These are phyloP conservation scores for Trapa incisa DNA, from an alignment of 345 rosid species.

Conservation along the genomic window DNA sequence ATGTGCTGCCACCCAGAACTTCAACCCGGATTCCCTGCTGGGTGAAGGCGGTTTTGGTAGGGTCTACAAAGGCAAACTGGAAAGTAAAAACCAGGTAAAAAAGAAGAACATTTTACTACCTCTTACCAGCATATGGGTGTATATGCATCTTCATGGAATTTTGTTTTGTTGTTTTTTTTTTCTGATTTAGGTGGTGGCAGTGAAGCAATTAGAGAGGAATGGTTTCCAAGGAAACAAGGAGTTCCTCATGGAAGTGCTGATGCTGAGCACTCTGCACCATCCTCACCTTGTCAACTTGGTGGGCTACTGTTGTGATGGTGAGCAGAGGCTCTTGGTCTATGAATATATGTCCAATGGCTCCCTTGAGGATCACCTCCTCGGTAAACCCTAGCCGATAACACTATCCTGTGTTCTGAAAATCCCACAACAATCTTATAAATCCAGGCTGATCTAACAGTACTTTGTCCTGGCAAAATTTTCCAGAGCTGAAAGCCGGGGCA, in stretches of 20 bases:
- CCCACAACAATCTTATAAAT: too few species aligned
- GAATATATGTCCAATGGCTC: constrained; percentile 18
- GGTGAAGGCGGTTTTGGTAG: constrained; percentile 98
- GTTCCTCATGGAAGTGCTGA: constrained; percentile 18
- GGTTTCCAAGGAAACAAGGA: constrained; percentile 22
- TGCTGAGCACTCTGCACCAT: constrained; percentile 18
- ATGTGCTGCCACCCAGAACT: constrained; percentile 50
- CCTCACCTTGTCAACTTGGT: constrained; percentile 18
- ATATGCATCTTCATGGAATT: background rate
- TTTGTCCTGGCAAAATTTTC: background rate
- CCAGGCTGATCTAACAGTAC: background rate
- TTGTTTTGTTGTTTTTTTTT: background rate
- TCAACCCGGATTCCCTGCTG: constrained; percentile 46
- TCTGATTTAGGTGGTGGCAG: constrained; percentile 15
- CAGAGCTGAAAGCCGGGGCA: constrained; percentile 10
- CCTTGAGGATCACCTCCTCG: constrained; percentile 20
- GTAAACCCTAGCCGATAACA: constrained; percentile 1
- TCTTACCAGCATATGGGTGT: too few species aligned
- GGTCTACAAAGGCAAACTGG: constrained; percentile 62
- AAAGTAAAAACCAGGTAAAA: constrained; percentile 32
- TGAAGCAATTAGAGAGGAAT: constrained; percentile 20
- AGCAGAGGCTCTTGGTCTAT: constrained; percentile 17
- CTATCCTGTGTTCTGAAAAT: too few species aligned
- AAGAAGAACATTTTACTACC: too few species aligned
- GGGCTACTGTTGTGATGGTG: constrained; percentile 21